Conservation (phyloP, 176 grass and related monocot genomes). For the Zoysia japonica region DNA sequence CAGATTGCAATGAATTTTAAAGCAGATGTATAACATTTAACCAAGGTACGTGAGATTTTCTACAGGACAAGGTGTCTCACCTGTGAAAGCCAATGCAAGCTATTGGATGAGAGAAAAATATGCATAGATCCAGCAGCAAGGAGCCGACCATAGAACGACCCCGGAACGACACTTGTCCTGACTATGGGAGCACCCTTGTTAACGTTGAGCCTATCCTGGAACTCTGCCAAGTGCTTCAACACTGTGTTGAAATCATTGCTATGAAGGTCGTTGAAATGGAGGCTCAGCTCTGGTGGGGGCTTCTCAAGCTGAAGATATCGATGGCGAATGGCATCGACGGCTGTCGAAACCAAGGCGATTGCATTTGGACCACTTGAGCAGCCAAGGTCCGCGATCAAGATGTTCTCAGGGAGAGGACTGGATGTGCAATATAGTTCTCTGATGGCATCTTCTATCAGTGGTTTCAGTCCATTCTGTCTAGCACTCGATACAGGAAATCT, state of each 20-base stretch:
- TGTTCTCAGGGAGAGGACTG: not conserved
- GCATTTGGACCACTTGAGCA: not conserved
- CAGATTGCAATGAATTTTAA: no score
- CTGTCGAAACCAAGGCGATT: not conserved
- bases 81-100: not conserved
- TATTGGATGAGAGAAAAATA: not conserved
- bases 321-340: not conserved
- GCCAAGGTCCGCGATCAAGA: not conserved
- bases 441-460: no score
- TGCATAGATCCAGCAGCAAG: not conserved
- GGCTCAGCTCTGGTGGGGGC: not conserved
- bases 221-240: not conserved
- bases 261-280: not conserved
- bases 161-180: not conserved
- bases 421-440: not conserved
- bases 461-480: no score
- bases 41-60: no score
- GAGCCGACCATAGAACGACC: not conserved
- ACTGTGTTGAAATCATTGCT: conserved; percentile 5
- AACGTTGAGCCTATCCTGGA: not conserved
- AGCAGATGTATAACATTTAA: no score
- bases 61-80: not conserved
- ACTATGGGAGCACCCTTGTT: not conserved
- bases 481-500: no score
- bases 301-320: not conserved